Evolutionary conservation across 371 early-diverging fungal genomes (phyloP).

Genomic region (Circinella umbellata): DNA sequence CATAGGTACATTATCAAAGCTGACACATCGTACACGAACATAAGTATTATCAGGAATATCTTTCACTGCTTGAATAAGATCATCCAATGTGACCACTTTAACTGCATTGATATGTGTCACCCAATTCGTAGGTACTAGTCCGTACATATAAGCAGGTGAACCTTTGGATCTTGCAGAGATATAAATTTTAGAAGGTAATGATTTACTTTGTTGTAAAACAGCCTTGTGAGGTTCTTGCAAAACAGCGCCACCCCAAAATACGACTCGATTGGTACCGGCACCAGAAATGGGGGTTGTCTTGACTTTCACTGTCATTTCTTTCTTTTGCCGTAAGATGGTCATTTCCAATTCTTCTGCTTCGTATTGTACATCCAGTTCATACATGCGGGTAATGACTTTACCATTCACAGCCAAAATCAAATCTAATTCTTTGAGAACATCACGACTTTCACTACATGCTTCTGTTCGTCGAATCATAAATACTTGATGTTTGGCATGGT

Average conservation of each 20-base stretch:
- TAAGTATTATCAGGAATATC: conserved; percentile 71
- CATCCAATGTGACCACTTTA: conserved; percentile 67
- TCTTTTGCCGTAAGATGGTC: conserved; percentile 69
- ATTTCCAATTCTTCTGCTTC: conserved; percentile 63
- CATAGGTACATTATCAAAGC: conserved; percentile 80
- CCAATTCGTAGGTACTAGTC: conserved; percentile 82
- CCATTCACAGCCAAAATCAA: conserved; percentile 76
- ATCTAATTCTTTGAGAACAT: conserved; percentile 76
- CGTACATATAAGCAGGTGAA: conserved; percentile 84
- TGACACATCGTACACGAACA: conserved; percentile 84
- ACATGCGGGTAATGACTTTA: conserved; percentile 70
- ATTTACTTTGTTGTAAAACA: conserved; percentile 78
- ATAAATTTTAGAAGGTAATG: conserved; percentile 76
- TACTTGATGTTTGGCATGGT: conserved; percentile 70
- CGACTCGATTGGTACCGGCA: conserved; percentile 67
- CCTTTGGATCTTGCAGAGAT: conserved; percentile 76
- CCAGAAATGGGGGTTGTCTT: conserved; percentile 69
- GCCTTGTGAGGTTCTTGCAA: conserved; percentile 87
- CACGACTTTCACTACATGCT: conserved; percentile 29
- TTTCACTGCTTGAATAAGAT: conserved; percentile 67
- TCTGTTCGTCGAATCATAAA: conserved; percentile 77
- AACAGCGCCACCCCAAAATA: conserved; percentile 78
- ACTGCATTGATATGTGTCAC: conserved; percentile 74
- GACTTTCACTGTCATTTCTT: conserved; percentile 65
- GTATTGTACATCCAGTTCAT: conserved; percentile 71